Conservation (phyloP, 2,329 filamentous ascomycete genomes). For the Alternaria atra region DNA sequence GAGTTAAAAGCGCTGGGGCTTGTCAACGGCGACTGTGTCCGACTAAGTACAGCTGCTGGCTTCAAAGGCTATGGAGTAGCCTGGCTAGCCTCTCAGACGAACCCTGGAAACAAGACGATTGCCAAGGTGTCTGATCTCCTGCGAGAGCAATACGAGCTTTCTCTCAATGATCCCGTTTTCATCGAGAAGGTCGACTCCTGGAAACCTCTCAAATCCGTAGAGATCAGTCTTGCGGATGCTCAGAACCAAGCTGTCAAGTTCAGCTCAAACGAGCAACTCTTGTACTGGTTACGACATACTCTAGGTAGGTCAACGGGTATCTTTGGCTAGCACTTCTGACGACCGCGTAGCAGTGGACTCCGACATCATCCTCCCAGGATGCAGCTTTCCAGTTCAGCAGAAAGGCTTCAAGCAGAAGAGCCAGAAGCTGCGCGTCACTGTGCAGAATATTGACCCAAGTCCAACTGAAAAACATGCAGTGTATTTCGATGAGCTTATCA, state of each 20-base stretch:
- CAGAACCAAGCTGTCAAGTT: conserved; percentile 32
- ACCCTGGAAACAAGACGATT: conserved; percentile 49
- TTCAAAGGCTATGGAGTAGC: conserved; percentile 66
- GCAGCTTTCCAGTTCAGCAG: conserved; percentile 70
- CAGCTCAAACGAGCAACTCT: conserved; percentile 37
- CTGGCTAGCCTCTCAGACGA: conserved; percentile 64
- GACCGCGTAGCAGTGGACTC: conserved; percentile 61
- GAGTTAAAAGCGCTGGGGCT: conserved; percentile 65
- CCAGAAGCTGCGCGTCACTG: conserved; percentile 64
- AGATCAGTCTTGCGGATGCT: conserved; percentile 31
- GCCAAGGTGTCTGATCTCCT: conserved; percentile 75
- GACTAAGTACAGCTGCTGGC: conserved; percentile 56
- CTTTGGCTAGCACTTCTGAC: conserved; percentile 15
- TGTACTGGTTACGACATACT: conserved; percentile 42
- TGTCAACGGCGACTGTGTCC: conserved; percentile 67
- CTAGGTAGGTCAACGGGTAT: conserved; percentile 37
- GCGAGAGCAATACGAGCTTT: conserved; percentile 75
- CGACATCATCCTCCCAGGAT: conserved; percentile 74
- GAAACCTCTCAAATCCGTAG: conserved; percentile 43
- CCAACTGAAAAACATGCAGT: conserved; percentile 36
- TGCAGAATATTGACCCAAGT: conserved; percentile 62
- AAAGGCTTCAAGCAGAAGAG: conserved; percentile 60
- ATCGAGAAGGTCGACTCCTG: conserved; percentile 61
- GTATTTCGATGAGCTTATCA: conserved; percentile 41
- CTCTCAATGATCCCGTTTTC: conserved; percentile 64